Conservation (phyloP, 305 asterid species). For the Fraxinus xanthoxyloides region DNA sequence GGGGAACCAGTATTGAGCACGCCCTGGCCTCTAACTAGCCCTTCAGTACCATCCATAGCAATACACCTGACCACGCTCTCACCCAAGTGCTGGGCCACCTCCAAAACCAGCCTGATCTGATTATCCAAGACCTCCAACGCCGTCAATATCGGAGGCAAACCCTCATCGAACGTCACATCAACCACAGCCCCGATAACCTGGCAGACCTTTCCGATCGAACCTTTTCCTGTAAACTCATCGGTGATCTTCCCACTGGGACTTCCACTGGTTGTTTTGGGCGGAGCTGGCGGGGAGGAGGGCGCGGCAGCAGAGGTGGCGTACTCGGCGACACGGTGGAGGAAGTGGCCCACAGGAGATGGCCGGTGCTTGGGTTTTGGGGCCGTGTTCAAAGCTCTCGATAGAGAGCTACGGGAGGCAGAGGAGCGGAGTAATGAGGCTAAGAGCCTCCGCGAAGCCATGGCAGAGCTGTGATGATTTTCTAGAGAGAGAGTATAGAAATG, state of each 20-base stretch:
- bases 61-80: slow-evolving; percentile 88
- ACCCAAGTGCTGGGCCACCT: slow-evolving; percentile 95
- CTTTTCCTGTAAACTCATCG: background rate
- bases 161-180: slow-evolving; percentile 32
- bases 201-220: background rate
- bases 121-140: slow-evolving; percentile 86
- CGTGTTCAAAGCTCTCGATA: slow-evolving; percentile 49
- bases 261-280: slow-evolving; percentile 25
- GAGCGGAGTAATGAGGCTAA: slow-evolving; percentile 77
- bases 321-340: slow-evolving; percentile 63
- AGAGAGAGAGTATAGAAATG: slow-evolving; percentile 23
- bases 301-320: slow-evolving; percentile 72
- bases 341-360: slow-evolving; percentile 61
- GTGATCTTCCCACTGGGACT: slow-evolving; percentile 15
- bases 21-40: slow-evolving; percentile 87
- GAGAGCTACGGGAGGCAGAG: slow-evolving; percentile 43
- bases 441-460: slow-evolving; percentile 95
- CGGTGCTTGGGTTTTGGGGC: slow-evolving; percentile 43
- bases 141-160: slow-evolving; percentile 89
- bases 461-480: slow-evolving; percentile 21
- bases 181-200: background rate
- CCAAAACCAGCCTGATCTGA: slow-evolving; percentile 89
- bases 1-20: slow-evolving; percentile 97
- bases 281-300: slow-evolving; percentile 28
- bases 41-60: slow-evolving; percentile 99